phyloP scores from a whole-genome alignment of 805 yeast genomes.

The Sugiyamaella boreocaroliniensis region DNA sequence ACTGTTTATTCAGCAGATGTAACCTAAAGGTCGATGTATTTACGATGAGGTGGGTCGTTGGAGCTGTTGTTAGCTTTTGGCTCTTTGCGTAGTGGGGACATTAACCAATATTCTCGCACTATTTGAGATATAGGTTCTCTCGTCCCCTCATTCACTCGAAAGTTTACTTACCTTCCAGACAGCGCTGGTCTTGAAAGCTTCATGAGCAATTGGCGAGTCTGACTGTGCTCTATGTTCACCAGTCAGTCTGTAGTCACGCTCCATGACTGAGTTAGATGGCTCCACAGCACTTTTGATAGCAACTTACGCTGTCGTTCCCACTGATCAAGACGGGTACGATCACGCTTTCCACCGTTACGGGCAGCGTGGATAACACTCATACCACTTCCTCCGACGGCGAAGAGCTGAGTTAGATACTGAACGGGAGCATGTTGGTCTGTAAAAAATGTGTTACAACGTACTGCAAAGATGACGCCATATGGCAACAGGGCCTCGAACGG shows the following conservation, averaged over 20 bases:
- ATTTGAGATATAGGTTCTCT: not conserved
- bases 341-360: constrained; percentile 47
- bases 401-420: constrained; percentile 27
- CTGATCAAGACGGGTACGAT: constrained; percentile 46
- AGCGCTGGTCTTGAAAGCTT: constrained; percentile 69
- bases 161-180: constrained; percentile 28
- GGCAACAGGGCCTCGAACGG: constrained; percentile 66
- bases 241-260: constrained; percentile 70
- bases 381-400: constrained; percentile 51
- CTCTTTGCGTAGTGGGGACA: not conserved
- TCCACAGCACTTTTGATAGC: constrained; percentile 8
- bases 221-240: constrained; percentile 67
- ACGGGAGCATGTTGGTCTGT: no score
- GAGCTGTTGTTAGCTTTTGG: not conserved
- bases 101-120: not conserved
- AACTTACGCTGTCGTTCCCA: constrained; percentile 43
- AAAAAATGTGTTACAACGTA: constrained; percentile 38
- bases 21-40: no score
- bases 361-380: constrained; percentile 38
- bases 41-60: not conserved
- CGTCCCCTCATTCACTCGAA: not conserved
- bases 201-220: constrained; percentile 64
- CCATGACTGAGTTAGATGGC: constrained; percentile 39
- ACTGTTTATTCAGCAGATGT: no score
- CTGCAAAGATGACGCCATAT: constrained; percentile 49